A percentile compares a stretch with the other conserved stretches of the same genome.
Conservation (phyloP, 73 alveolate species). For the Symbiodinium natans region DNA sequence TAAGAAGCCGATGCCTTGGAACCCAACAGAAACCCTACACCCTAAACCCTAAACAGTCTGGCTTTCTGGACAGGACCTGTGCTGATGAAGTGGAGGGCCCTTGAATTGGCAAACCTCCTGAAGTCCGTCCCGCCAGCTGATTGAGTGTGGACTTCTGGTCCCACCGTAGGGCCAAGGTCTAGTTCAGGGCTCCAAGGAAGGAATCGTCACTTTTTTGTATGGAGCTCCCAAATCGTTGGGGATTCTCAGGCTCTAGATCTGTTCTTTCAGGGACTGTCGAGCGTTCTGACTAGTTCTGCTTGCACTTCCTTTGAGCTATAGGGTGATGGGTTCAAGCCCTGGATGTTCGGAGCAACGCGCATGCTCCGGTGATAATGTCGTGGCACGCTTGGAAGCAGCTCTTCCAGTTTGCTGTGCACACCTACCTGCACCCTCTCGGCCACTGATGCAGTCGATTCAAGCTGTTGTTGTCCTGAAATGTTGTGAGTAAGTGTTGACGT, state of each 20-base stretch:
- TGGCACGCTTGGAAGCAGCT: neutral
- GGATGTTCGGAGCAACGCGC: neutral
- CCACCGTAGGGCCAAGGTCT: neutral
- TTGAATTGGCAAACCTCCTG: constrained; percentile 46
- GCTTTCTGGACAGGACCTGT: constrained; percentile 13
- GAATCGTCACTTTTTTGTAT: neutral
- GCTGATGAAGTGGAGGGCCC: constrained; percentile 60
- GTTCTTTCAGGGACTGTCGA: neutral
- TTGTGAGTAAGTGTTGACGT: too few relatives aligned
- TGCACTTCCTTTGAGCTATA: too few relatives aligned
- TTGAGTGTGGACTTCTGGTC: constrained; percentile 12
- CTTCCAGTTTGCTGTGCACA: neutral
- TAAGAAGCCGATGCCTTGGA: too few relatives aligned
- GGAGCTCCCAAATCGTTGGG: neutral
- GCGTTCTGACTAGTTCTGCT: too few relatives aligned
- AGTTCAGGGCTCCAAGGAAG: neutral
- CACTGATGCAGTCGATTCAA: too few relatives aligned
- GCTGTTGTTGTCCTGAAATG: too few relatives aligned
- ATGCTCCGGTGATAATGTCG: neutral
- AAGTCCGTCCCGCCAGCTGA: constrained; percentile 76
- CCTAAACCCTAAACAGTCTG: neutral
- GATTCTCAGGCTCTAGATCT: neutral
- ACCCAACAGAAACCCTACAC: neutral
- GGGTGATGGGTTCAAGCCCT: neutral
- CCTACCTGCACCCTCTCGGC: too few relatives aligned